A percentile compares a stretch with the other conserved stretches of the same genome.
These are phyloP conservation scores for Trypanosoma rangeli DNA, from an alignment of 208 protist genomes.

Conservation along the genomic window DNA sequence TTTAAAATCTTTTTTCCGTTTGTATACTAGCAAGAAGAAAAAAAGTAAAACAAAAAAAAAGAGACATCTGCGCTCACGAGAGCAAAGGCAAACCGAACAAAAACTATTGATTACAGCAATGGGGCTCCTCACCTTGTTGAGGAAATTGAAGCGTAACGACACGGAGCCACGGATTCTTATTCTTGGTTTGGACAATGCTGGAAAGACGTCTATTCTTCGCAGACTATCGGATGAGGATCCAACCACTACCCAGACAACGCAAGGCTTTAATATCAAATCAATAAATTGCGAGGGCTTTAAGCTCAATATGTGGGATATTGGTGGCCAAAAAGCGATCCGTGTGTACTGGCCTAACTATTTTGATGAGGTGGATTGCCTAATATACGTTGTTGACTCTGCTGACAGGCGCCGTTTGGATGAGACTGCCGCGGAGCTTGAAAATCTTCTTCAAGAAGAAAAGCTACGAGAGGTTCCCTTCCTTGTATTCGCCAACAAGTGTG, in stretches of 20 bases:
- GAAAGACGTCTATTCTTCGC: conserved; percentile 98
- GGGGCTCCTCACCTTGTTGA: conserved; percentile 94
- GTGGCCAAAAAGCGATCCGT: conserved; percentile 97
- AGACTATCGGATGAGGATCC: conserved; percentile 96
- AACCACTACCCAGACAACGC: conserved; percentile 95
- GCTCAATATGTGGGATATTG: conserved; percentile 99
- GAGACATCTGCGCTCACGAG: not conserved
- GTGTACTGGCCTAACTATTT: conserved; percentile 98
- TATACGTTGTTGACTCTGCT: conserved; percentile 96
- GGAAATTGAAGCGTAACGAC: conserved; percentile 93
- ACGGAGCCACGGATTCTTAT: conserved; percentile 95
- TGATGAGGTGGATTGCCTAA: conserved; percentile 95
- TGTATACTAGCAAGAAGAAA: conserved; percentile 1
- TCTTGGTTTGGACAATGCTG: conserved; percentile 98
- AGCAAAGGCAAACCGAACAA: conserved; percentile 7
- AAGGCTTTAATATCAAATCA: conserved; percentile 99
- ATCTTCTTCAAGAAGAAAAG: conserved; percentile 95
- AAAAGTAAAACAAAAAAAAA: conserved; percentile 13
- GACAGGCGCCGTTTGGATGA: conserved; percentile 95
- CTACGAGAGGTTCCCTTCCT: conserved; percentile 93
- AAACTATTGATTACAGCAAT: conserved; percentile 54
- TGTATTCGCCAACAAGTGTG: conserved; percentile 98
- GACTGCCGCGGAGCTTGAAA: conserved; percentile 90
- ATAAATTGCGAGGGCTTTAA: conserved; percentile 95
- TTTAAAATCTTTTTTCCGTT: not conserved